These are phyloP conservation scores for Sporisorium graminicola DNA, from an alignment of 1,284 basidiomycete genomes.

Conservation along the genomic window DNA sequence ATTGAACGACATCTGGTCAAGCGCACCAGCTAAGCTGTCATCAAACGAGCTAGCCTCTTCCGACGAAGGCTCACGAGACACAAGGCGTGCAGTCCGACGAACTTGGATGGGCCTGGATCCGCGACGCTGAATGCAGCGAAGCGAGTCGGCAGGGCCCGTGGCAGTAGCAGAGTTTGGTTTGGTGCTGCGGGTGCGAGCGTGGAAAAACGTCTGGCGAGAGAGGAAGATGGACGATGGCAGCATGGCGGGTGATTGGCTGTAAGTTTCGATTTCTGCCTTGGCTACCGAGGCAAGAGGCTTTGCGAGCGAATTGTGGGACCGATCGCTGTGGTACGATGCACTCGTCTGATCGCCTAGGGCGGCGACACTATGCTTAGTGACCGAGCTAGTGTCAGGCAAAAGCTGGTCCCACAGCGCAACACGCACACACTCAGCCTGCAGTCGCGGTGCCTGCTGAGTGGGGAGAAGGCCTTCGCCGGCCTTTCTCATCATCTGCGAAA, in stretches of 20 bases:
- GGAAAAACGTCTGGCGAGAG: constrained; percentile 49
- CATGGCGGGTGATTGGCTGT: constrained; percentile 45
- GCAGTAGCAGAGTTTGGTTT: neutral
- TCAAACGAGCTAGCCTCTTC: constrained; percentile 24
- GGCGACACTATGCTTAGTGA: constrained; percentile 17
- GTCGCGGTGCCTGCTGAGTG: constrained; percentile 17
- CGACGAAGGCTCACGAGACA: constrained; percentile 26
- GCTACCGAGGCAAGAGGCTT: constrained; percentile 24
- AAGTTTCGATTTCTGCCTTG: constrained; percentile 50
- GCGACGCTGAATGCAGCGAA: constrained; percentile 23
- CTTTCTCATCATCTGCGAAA: constrained; percentile 48
- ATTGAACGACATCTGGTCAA: constrained; percentile 37
- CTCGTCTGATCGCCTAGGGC: constrained; percentile 2
- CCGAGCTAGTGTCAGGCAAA: constrained; percentile 9
- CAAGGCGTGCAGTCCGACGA: constrained; percentile 34
- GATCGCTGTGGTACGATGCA: neutral
- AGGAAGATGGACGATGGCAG: constrained; percentile 44
- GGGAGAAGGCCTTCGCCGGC: constrained; percentile 38
- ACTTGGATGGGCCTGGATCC: constrained; percentile 32
- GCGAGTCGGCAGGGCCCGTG: neutral
- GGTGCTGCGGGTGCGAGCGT: constrained; percentile 19
- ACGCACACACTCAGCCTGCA: constrained; percentile 32
- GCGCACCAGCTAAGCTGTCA: constrained; percentile 36
- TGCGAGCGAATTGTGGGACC: neutral
- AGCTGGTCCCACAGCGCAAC: constrained; percentile 39